Evolutionary conservation across 208 protist genomes (phyloP).

Genomic region (Leishmania amazonensis): DNA sequence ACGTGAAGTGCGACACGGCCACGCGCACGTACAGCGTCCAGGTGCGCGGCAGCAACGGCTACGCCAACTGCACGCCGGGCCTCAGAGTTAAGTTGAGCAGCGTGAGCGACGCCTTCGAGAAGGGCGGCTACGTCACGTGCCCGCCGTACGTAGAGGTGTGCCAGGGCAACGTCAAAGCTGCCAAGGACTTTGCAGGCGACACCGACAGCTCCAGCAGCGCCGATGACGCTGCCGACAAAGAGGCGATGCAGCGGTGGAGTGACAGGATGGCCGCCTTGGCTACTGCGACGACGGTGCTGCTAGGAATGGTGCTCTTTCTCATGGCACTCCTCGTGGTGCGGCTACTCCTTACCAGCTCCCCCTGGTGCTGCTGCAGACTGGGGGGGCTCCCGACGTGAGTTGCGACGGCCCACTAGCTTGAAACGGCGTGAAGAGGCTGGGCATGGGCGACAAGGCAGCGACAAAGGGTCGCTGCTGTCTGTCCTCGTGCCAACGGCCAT

Average conservation of each 20-base stretch:
- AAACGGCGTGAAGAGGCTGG: no score
- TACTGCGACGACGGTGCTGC: not conserved
- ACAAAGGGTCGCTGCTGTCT: no score
- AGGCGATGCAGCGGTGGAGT: not conserved
- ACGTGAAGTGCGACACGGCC: constrained; percentile 2
- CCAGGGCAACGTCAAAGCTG: not conserved
- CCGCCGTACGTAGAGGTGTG: constrained; percentile 6
- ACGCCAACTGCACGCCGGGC: not conserved
- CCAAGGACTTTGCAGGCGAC: not conserved
- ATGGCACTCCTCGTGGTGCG: not conserved
- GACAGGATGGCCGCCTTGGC: not conserved
- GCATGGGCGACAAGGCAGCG: no score
- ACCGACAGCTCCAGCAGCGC: no score
- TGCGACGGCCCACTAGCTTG: no score
- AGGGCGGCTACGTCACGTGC: not conserved
- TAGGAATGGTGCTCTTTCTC: no score
- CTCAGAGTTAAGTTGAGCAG: not conserved
- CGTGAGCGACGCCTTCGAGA: not conserved
- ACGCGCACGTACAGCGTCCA: not conserved
- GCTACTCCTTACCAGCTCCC: not conserved
- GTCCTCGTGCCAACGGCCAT: no score
- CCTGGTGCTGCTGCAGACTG: not conserved
- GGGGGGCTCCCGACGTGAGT: not conserved
- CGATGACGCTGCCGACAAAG: not conserved
- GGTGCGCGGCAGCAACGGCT: not conserved